Percentiles rank a stretch among this genome's conserved stretches.
Evolutionary conservation across 805 yeast genomes (phyloP).

Genomic region (Hanseniaspora jakobsenii): DNA sequence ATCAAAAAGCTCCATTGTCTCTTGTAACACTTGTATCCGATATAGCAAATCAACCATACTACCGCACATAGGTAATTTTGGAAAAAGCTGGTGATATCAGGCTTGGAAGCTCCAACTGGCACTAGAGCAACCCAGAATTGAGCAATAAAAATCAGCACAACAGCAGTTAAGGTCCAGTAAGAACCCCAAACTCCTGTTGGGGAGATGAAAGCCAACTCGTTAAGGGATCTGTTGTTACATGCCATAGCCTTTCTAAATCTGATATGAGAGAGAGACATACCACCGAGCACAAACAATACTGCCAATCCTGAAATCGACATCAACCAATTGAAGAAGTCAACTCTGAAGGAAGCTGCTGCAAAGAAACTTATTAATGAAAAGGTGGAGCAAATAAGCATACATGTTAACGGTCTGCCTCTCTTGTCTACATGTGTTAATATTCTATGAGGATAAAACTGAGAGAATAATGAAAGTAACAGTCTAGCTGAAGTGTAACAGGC

Average conservation of each 20-base stretch:
- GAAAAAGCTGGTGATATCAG: conserved; percentile 36
- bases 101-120: conserved; percentile 49
- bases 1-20: conserved; percentile 33
- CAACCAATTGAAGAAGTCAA: conserved; percentile 53
- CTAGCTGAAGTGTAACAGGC: conserved; percentile 65
- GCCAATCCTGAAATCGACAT: conserved; percentile 50
- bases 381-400: conserved; percentile 40
- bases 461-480: conserved; percentile 54
- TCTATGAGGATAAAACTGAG: conserved; percentile 31
- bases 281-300: conserved; percentile 50
- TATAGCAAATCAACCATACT: conserved; percentile 33
- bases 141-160: conserved; percentile 40
- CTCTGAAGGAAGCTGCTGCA: conserved; percentile 49
- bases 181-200: conserved; percentile 45
- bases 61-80: conserved; percentile 38
- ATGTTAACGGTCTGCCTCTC: conserved; percentile 48
- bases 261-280: conserved; percentile 44
- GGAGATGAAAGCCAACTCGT: conserved; percentile 43
- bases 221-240: conserved; percentile 39
- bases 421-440: conserved; percentile 44
- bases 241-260: conserved; percentile 48
- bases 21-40: conserved; percentile 37
- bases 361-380: conserved; percentile 49
- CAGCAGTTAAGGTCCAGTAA: conserved; percentile 37
- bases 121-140: conserved; percentile 64